Percentiles rank a stretch among this genome's conserved stretches.
Conservation (phyloP, 495 filamentous ascomycete species). For the Pseudevernia furfuracea region DNA sequence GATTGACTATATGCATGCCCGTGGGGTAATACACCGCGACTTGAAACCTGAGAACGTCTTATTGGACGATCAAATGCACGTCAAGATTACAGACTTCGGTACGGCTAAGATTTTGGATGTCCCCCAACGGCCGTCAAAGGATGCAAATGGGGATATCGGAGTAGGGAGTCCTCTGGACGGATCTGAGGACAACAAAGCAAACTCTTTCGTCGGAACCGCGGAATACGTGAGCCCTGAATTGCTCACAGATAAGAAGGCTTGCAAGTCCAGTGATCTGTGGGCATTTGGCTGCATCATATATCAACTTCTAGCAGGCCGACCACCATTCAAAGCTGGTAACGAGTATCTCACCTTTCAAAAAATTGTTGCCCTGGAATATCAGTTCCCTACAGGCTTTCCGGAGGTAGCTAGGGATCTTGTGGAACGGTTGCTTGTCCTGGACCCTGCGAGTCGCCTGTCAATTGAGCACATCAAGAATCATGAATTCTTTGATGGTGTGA, state of each 20-base stretch:
- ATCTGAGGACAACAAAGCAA: slow-evolving; percentile 63
- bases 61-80: slow-evolving; percentile 87
- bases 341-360: slow-evolving; percentile 99
- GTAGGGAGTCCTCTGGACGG: slow-evolving; percentile 46
- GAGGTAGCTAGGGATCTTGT: slow-evolving; percentile 82
- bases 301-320: slow-evolving; percentile 84
- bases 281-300: slow-evolving; percentile 99
- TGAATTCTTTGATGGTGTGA: slow-evolving; percentile 87
- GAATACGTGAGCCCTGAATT: slow-evolving; percentile 98
- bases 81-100: slow-evolving; percentile 99
- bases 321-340: slow-evolving; percentile 95
- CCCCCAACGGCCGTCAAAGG: slow-evolving; percentile 48
- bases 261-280: slow-evolving; percentile 97
- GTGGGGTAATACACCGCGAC: slow-evolving; percentile 94
- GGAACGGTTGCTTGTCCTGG: slow-evolving; percentile 83
- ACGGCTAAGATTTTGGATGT: slow-evolving; percentile 86
- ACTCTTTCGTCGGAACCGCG: slow-evolving; percentile 95
- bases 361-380: slow-evolving; percentile 88
- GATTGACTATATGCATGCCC: slow-evolving; percentile 95
- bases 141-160: slow-evolving; percentile 33
- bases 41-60: slow-evolving; percentile 97
- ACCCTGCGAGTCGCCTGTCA: slow-evolving; percentile 77
- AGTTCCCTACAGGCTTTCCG: slow-evolving; percentile 88
- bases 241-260: slow-evolving; percentile 89
- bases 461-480: slow-evolving; percentile 98